These are phyloP conservation scores for Serendipita indica DNA, from an alignment of 768 basidiomycete genomes.

Conservation along the genomic window DNA sequence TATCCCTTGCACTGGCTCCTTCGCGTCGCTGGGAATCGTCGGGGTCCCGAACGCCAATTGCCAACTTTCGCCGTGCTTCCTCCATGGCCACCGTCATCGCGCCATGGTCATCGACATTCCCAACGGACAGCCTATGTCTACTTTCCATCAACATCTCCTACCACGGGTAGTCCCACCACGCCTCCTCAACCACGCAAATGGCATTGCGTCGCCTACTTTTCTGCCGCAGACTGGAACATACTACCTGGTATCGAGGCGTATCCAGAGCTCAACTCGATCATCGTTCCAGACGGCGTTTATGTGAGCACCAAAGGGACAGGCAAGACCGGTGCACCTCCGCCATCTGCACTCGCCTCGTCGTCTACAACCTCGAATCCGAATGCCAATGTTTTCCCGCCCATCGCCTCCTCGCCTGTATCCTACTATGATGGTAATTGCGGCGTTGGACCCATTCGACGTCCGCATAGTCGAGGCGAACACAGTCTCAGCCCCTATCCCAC, in stretches of 20 bases:
- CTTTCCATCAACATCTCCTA: slow-evolving; percentile 40
- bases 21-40: background rate
- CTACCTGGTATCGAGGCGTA: slow-evolving; percentile 64
- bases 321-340: background rate
- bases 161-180: slow-evolving; percentile 13
- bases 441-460: slow-evolving; percentile 1
- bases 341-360: background rate
- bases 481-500: too few species aligned
- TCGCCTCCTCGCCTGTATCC: background rate
- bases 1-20: background rate
- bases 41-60: background rate
- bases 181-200: slow-evolving; percentile 38
- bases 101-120: background rate
- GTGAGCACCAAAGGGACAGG: slow-evolving; percentile 42
- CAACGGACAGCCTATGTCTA: slow-evolving; percentile 39
- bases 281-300: slow-evolving; percentile 57
- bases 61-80: background rate
- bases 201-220: slow-evolving; percentile 76
- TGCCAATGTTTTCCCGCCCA: background rate
- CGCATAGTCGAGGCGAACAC: background rate
- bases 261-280: slow-evolving; percentile 51
- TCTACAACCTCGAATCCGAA: background rate
- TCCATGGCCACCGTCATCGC: background rate
- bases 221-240: slow-evolving; percentile 40
- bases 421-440: background rate